Evolutionary conservation across 305 asterid genomes (phyloP), one percentile per base, ranked within the genome.

Genomic region (Solanum hybrid): DNA sequence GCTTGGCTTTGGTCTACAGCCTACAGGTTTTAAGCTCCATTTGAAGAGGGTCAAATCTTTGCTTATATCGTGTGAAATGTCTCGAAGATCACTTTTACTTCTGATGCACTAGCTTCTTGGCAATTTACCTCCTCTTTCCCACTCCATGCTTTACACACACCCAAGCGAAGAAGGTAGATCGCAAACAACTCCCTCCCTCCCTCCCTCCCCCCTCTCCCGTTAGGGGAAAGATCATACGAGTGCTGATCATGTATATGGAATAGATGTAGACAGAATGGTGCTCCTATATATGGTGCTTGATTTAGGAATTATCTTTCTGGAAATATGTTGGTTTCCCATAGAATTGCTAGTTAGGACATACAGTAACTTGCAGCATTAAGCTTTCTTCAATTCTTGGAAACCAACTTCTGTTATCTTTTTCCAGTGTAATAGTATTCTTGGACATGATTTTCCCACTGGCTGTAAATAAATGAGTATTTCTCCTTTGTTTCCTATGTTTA

Each of bases 391-490:
- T 91, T 89, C 89, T 32, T 85, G 38, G 91, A 86, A 73, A 88
- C 90, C 86, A 45, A 76, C 17, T 90, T 91, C 89, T 89, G 90
- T 89, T 27, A 29, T 89, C 66, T 84, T 84, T 69, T 35, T 71
- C 40, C 26, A 42, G 34, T 40, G 91, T 80, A 81, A 26, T 24
- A 29, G 14, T 56, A 56, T 82, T 82, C 27, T 45, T 27, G 37
- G 87, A 82, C 40, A 45, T 82, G 87, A 29, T 82, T 29, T 82
- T 45, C 40, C 10, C 40, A 45, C 87, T 82, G 87, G 73, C 38
- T 45, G 87, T 84, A 84, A 9, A 84, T 84, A 84, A 51, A 84
- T 45, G 73, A 84, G 19, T 0, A 45, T 29, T 29, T 29, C 60
- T 29, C 60, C 38, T 17, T 27, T 80, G 1, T 36, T 78, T 2